phyloP scores from a whole-genome alignment of 2,329 filamentous ascomycete genomes.

The Ambrosiella beaveri region DNA sequence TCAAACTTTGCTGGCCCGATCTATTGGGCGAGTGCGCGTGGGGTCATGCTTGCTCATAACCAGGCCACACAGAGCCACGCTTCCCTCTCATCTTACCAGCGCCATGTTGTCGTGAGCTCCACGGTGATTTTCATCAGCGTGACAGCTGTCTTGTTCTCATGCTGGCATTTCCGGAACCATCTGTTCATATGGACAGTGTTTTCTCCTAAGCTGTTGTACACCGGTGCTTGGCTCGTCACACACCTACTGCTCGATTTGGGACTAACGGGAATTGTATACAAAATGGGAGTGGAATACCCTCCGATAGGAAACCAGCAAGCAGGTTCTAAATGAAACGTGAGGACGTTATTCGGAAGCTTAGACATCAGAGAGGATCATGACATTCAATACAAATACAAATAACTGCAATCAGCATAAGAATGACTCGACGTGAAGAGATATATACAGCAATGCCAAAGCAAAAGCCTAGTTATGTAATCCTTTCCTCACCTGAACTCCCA shows the following conservation, averaged over 20 bases:
- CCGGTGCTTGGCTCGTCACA: conserved; percentile 77
- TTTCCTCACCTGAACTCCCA: conserved; percentile 13
- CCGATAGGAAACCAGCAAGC: background rate
- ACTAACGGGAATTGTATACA: conserved; percentile 35
- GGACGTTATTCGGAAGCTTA: background rate
- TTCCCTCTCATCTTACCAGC: conserved; percentile 15
- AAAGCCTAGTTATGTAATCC: conserved; percentile 9
- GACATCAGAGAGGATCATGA: too few species aligned
- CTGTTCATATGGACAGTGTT: conserved; percentile 99
- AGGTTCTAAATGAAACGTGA: background rate
- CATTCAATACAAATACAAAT: background rate
- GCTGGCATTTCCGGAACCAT: conserved; percentile 67
- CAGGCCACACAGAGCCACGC: conserved; percentile 7
- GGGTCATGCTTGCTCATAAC: conserved; percentile 35
- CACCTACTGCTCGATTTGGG: conserved; percentile 59
- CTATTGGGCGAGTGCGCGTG: conserved; percentile 63
- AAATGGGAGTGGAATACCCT: background rate
- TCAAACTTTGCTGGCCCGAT: conserved; percentile 85
- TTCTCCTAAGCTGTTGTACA: conserved; percentile 88
- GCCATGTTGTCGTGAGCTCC: conserved; percentile 49
- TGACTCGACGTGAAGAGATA: background rate
- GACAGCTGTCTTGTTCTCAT: conserved; percentile 71
- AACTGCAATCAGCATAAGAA: background rate
- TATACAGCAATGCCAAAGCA: conserved; percentile 4
- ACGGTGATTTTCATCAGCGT: conserved; percentile 50